Evolutionary conservation across 108 stramenopile genomes (phyloP), one percentile per base, ranked within the genome.

Genomic region (Skeletonema grethae): DNA sequence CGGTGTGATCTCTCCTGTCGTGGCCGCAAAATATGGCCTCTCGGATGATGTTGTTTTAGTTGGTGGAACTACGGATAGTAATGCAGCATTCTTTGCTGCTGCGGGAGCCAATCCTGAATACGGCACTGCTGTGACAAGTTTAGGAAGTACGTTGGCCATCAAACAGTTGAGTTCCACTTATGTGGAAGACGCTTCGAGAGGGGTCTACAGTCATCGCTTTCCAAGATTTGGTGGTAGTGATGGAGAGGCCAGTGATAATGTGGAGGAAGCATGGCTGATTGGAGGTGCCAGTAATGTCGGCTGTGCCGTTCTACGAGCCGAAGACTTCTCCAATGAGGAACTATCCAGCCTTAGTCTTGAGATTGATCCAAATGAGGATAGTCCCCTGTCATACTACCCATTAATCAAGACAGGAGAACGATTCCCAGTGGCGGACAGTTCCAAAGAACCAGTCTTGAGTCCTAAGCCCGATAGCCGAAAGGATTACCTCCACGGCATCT

Each of bases 221-320:
- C 94, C 95, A 16, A 70, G 77, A 36, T 84, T 75, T 35, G 53
- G 72, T 41, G 36, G 60, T 0, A 29, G 57, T 31, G 73, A 73
- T 25, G 24, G 63, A 35, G 10, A 15, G 12, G 64, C 0, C 2
- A 57, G 57, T n/a, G 61, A 73, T n/a, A 64, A 76, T 13, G 70
- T 76, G 31, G 62, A 56, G 34, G 87, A 86, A 53, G 86, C 81
- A 7, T 97, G 97, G 97, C 75, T 97, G 20, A 93, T 94, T 13
- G 97, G 97, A 8, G 97, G 97, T 3, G 97, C 97, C 13, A 90
- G 89, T 70, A 96, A 96, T 60, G 94, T 93, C 7, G 97, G 97
- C 4, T 97, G 97, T 65, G 89, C 88, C 16, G 71, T 94, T 3
- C 79, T 96, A n/a, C 88, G 95, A 13, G 69, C 88, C 67, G 71